Conservation (phyloP, 495 filamentous ascomycete genomes). For the Xylaria palmicola region DNA sequence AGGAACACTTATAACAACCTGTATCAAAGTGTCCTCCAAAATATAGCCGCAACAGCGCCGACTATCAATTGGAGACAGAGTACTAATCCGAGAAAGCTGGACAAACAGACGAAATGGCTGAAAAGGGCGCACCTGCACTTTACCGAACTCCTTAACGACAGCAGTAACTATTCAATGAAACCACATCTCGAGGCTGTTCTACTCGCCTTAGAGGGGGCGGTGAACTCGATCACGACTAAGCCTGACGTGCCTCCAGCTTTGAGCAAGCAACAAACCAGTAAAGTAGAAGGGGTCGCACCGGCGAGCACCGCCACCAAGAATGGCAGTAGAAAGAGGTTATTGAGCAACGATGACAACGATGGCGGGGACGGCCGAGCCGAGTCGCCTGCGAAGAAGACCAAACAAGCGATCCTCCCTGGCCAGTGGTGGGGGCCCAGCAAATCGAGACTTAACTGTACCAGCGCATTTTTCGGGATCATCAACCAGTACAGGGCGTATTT, state of each 20-base stretch:
- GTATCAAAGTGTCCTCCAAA: neutral
- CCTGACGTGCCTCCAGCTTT: neutral
- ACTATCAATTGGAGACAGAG: conserved; percentile 1
- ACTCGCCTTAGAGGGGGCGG: neutral
- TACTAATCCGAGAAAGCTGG: neutral
- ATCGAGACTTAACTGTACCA: conserved; percentile 1
- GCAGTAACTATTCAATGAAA: neutral
- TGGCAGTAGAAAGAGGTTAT: neutral
- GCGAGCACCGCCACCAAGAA: neutral
- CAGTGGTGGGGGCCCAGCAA: conserved; percentile 10
- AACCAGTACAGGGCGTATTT: conserved; percentile 6
- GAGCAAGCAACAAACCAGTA: neutral
- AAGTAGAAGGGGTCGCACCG: neutral
- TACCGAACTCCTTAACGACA: neutral
- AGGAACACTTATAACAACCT: neutral
- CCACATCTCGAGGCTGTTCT: neutral
- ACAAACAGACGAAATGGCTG: neutral
- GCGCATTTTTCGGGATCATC: conserved; percentile 8
- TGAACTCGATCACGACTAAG: neutral
- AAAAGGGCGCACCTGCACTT: neutral
- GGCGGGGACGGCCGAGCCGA: neutral
- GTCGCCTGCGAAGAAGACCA: neutral
- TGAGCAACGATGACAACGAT: neutral
- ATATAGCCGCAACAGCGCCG: neutral
- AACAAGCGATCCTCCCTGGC: neutral